A percentile compares a stretch with the other conserved stretches of the same genome.
Conservation (phyloP, 139 green algal genomes). For the Microglena sp. region DNA sequence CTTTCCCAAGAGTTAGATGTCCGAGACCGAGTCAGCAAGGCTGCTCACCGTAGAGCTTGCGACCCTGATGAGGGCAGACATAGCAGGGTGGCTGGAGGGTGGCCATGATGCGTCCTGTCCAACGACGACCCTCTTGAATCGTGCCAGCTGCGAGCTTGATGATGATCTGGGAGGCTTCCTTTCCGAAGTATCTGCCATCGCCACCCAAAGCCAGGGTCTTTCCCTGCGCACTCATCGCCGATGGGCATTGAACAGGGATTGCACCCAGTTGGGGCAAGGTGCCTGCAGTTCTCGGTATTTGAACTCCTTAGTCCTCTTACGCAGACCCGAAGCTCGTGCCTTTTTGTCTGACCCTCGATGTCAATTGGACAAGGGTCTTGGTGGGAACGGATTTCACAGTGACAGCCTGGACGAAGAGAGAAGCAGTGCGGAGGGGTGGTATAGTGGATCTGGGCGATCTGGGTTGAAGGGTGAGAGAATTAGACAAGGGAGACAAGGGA, state of each 20-base stretch:
- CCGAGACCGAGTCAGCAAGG: too few species aligned
- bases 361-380: too few species aligned
- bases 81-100: too few species aligned
- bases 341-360: conserved; percentile 99
- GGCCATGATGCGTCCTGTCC: conserved; percentile 90
- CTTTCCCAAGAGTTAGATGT: too few species aligned
- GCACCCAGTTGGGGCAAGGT: conserved; percentile 98
- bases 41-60: conserved; percentile 66
- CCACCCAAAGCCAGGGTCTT: conserved; percentile 85
- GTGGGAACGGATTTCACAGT: conserved; percentile 72
- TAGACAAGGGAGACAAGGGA: too few species aligned
- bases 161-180: conserved; percentile 93
- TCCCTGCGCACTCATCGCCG: conserved; percentile 77
- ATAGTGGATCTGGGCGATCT: too few species aligned
- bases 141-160: conserved; percentile 82
- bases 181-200: conserved; percentile 98
- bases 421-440: too few species aligned
- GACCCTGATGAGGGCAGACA: conserved; percentile 89
- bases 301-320: conserved; percentile 87
- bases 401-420: conserved; percentile 15
- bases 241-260: conserved; percentile 86
- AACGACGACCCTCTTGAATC: conserved; percentile 70
- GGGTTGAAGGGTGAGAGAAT: too few species aligned
- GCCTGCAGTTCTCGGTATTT: conserved; percentile 69
- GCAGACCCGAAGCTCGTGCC: conserved; percentile 91